Evolutionary conservation across 2,329 filamentous ascomycete genomes (phyloP).

Genomic region (Aureobasidium vineae): DNA sequence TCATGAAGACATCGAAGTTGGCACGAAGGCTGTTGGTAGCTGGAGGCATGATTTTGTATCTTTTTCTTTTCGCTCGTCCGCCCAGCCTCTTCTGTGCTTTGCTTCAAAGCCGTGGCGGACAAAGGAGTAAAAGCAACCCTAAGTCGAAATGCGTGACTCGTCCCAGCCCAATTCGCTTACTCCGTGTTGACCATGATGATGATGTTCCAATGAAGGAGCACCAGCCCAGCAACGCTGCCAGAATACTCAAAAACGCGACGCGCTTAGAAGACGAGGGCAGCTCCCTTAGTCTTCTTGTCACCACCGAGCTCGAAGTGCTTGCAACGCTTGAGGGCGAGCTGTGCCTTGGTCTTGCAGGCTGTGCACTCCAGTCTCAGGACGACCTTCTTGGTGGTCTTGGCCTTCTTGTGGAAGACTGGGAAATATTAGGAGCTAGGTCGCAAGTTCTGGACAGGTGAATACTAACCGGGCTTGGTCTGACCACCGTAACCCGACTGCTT

Average conservation of each 20-base stretch:
- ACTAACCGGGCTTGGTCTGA: constrained; percentile 83
- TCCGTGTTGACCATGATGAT: constrained; percentile 25
- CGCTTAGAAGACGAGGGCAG: constrained; percentile 97
- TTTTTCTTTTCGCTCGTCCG: constrained; percentile 18
- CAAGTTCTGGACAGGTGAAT: too few species aligned
- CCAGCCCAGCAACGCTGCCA: constrained; percentile 26
- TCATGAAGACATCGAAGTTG: constrained; percentile 24
- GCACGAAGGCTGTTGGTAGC: constrained; percentile 19
- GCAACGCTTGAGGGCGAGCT: constrained; percentile 98
- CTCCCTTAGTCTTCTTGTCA: constrained; percentile 99
- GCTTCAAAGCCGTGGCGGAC: constrained; percentile 9
- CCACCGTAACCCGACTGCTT: constrained; percentile 99
- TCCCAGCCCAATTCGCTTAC: constrained; percentile 23
- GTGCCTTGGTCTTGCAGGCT: constrained; percentile 95
- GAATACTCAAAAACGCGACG: constrained; percentile 42
- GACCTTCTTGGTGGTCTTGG: constrained; percentile 99
- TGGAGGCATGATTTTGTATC: constrained; percentile 21
- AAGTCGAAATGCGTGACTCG: constrained; percentile 26
- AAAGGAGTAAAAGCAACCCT: constrained; percentile 24
- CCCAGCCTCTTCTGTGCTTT: constrained; percentile 2
- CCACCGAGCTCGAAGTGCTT: constrained; percentile 99
- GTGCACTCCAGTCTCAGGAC: constrained; percentile 98
- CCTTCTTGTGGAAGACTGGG: constrained; percentile 98
- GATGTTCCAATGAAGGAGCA: constrained; percentile 17
- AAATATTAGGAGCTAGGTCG: too few species aligned